Conservation (phyloP, 768 basidiomycete genomes). For the Boletus rubescentipes region DNA sequence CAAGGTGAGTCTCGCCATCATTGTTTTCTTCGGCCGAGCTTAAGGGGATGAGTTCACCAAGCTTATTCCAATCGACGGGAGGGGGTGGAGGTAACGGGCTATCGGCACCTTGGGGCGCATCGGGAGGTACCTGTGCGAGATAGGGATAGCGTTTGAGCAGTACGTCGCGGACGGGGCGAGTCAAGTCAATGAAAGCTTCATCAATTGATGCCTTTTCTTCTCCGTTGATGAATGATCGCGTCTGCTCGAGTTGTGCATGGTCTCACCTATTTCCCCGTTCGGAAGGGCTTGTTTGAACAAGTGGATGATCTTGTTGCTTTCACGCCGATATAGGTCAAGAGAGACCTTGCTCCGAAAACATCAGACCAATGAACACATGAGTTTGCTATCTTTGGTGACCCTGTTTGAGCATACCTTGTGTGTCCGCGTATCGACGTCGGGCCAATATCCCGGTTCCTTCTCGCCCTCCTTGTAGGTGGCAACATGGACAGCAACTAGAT, state of each 20-base stretch:
- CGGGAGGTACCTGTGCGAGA: slow-evolving; percentile 65
- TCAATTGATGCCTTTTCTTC: slow-evolving; percentile 97
- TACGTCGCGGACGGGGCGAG: slow-evolving; percentile 71
- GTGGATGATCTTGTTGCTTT: slow-evolving; percentile 82
- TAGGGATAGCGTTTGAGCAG: slow-evolving; percentile 76
- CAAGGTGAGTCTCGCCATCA: slow-evolving; percentile 8
- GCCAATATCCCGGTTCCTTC: slow-evolving; percentile 85
- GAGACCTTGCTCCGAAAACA: slow-evolving; percentile 60
- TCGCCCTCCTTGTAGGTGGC: slow-evolving; percentile 93
- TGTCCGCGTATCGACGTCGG: slow-evolving; percentile 82
- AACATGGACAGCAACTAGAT: slow-evolving; percentile 85
- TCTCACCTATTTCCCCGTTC: slow-evolving; percentile 76
- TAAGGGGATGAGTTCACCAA: slow-evolving; percentile 64
- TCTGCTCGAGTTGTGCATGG: background rate
- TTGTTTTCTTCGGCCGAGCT: slow-evolving; percentile 33
- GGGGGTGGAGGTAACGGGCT: slow-evolving; percentile 76
- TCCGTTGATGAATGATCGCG: background rate
- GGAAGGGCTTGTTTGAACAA: slow-evolving; percentile 81
- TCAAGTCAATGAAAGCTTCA: slow-evolving; percentile 94
- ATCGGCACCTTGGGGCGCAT: slow-evolving; percentile 70
- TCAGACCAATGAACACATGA: background rate
- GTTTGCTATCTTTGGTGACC: background rate
- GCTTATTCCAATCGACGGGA: slow-evolving; percentile 54
- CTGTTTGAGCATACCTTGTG: slow-evolving; percentile 68
- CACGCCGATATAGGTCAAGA: slow-evolving; percentile 87